phyloP scores from a whole-genome alignment of 2,329 filamentous ascomycete genomes.

The Trichoderma simmonsii region DNA sequence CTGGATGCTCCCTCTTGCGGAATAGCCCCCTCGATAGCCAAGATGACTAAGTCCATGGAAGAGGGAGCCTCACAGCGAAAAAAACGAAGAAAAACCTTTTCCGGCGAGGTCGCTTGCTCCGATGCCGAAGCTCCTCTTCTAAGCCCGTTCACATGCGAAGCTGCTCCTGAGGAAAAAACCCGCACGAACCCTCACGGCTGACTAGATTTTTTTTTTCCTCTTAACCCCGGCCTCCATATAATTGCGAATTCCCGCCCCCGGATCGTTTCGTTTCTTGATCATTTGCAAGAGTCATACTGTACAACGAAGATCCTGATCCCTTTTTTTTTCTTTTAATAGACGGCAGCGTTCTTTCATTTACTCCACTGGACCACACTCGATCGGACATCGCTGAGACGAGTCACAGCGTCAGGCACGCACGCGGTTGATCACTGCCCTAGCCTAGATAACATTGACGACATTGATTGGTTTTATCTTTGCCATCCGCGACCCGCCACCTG shows the following conservation, averaged over 20 bases:
- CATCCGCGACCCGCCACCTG: slow-evolving; percentile 15
- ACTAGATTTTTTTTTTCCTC: not conserved
- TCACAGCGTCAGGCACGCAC: slow-evolving; percentile 11
- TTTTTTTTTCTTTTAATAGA: not conserved
- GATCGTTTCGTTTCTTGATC: not conserved
- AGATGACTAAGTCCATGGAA: not conserved
- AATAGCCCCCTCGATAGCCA: not conserved
- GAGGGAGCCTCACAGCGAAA: not conserved
- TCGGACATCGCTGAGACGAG: not conserved
- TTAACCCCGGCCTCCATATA: not conserved
- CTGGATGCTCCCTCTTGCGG: slow-evolving; percentile 12
- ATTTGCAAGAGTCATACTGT: not conserved
- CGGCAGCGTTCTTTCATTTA: not conserved
- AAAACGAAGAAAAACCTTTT: not conserved
- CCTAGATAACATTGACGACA: slow-evolving; percentile 11
- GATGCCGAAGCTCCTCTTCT: slow-evolving; percentile 9
- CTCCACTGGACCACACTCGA: not conserved
- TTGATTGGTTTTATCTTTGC: slow-evolving; percentile 18
- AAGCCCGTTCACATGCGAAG: slow-evolving; percentile 8
- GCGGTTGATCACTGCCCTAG: slow-evolving; percentile 17
- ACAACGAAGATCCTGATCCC: not conserved
- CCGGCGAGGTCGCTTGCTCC: slow-evolving; percentile 4
- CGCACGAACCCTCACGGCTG: not conserved
- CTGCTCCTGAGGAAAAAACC: not conserved
- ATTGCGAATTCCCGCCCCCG: not conserved